Evolutionary conservation across 371 early-diverging fungal genomes (phyloP).

Genomic region (Mucor lusitanicus): DNA sequence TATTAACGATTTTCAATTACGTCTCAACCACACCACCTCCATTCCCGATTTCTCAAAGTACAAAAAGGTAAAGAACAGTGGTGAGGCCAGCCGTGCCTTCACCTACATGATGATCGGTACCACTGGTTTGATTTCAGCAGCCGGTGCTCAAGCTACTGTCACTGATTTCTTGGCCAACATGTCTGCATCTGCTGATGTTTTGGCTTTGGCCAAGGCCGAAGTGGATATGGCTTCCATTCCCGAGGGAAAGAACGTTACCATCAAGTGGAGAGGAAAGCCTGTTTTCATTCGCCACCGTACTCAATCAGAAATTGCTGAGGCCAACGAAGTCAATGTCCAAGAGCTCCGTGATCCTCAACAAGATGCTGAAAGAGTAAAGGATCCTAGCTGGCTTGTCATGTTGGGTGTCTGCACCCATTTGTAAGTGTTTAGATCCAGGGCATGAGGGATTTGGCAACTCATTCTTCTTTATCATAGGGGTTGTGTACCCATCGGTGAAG

Average conservation of each 20-base stretch:
- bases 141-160: constrained; percentile 91
- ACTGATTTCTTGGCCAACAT: constrained; percentile 88
- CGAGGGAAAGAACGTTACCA: constrained; percentile 93
- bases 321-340: constrained; percentile 76
- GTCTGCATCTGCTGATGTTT: constrained; percentile 95
- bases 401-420: constrained; percentile 98
- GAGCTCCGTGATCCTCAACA: constrained; percentile 91
- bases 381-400: constrained; percentile 97
- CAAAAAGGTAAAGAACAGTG: constrained; percentile 61
- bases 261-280: constrained; percentile 99
- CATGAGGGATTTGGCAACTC: background rate
- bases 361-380: constrained; percentile 89
- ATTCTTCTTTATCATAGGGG: constrained; percentile 59
- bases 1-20: constrained; percentile 51
- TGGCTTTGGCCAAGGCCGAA: constrained; percentile 97
- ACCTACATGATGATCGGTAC: constrained; percentile 96
- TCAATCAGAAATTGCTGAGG: constrained; percentile 92
- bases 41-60: constrained; percentile 72
- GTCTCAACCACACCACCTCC: constrained; percentile 61
- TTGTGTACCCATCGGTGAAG: constrained; percentile 97
- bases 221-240: constrained; percentile 91
- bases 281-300: constrained; percentile 98
- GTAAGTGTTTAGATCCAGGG: constrained; percentile 32
- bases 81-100: constrained; percentile 74
- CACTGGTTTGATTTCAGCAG: constrained; percentile 83